Conservation (phyloP, 225 moss, liverwort and hornwort species). For the Rhytidiadelphus loreus region DNA sequence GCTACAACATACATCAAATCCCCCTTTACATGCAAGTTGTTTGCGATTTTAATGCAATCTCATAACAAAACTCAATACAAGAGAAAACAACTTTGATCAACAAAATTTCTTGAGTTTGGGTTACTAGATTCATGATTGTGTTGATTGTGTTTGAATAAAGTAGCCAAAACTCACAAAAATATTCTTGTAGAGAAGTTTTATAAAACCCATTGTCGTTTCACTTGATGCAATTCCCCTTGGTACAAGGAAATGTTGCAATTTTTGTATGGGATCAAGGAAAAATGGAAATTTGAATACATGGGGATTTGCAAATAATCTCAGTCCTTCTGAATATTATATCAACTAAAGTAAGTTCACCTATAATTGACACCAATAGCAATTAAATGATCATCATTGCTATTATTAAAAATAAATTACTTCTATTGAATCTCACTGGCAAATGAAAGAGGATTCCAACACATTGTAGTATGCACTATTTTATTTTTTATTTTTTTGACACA, state of each 20-base stretch:
- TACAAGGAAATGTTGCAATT: not conserved
- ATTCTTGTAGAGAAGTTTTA: not conserved
- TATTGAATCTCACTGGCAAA: not conserved
- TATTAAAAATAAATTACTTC: not conserved
- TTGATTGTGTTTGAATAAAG: not conserved
- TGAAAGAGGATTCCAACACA: not conserved
- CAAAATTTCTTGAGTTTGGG: not conserved
- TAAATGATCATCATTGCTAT: not conserved
- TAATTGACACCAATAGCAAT: not conserved
- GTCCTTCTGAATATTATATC: not conserved
- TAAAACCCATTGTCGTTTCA: not conserved
- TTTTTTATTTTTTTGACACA: too few relatives aligned
- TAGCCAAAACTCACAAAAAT: fast-evolving
- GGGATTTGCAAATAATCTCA: not conserved
- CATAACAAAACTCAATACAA: not conserved
- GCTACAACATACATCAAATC: not conserved
- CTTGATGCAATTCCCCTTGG: not conserved
- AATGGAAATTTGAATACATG: fast-evolving
- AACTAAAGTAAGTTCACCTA: not conserved
- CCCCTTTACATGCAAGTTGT: not conserved
- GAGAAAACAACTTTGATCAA: fast-evolving
- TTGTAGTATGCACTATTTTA: not conserved
- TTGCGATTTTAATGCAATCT: not conserved
- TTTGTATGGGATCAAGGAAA: not conserved
- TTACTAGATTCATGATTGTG: not conserved